Evolutionary conservation across 495 filamentous ascomycete species (phyloP).

Genomic region (Penicillium cosmopolitanum): DNA sequence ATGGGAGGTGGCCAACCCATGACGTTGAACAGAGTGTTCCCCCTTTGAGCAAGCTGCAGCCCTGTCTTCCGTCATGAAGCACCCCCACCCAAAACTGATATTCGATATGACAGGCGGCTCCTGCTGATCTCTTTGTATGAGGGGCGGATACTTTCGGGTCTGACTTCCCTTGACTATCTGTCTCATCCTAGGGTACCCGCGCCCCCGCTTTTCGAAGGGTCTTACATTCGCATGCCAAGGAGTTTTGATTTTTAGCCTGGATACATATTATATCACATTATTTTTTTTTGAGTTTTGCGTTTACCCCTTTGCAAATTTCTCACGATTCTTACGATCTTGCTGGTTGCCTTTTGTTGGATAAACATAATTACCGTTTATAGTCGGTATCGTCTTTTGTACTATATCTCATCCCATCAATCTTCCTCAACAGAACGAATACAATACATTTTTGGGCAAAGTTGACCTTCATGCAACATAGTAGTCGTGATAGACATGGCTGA

Average conservation of each 20-base stretch:
- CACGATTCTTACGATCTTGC: conserved; percentile 5
- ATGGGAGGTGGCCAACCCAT: conserved; percentile 10
- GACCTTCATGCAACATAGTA: neutral
- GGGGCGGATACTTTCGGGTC: conserved; percentile 12
- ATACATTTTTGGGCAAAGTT: neutral
- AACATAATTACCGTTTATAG: neutral
- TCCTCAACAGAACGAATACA: neutral
- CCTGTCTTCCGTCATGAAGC: conserved; percentile 17
- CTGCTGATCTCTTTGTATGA: conserved; percentile 13
- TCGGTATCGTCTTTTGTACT: neutral
- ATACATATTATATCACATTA: conserved; percentile 12
- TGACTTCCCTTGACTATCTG: conserved; percentile 3
- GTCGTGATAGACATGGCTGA: neutral
- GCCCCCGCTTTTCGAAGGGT: conserved; percentile 11
- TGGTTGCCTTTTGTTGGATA: neutral
- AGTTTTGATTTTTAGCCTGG: conserved; percentile 15
- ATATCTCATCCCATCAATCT: neutral
- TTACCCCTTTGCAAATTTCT: neutral
- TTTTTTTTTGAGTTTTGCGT: conserved; percentile 6
- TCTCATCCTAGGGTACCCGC: conserved; percentile 5
- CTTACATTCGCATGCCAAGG: conserved; percentile 21
- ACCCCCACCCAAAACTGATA: conserved; percentile 10
- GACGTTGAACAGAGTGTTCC: conserved; percentile 16
- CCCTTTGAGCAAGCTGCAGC: conserved; percentile 27
- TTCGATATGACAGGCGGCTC: conserved; percentile 33